Conservation (phyloP, 331 rosid genomes). For the Telfairia occidentalis region DNA sequence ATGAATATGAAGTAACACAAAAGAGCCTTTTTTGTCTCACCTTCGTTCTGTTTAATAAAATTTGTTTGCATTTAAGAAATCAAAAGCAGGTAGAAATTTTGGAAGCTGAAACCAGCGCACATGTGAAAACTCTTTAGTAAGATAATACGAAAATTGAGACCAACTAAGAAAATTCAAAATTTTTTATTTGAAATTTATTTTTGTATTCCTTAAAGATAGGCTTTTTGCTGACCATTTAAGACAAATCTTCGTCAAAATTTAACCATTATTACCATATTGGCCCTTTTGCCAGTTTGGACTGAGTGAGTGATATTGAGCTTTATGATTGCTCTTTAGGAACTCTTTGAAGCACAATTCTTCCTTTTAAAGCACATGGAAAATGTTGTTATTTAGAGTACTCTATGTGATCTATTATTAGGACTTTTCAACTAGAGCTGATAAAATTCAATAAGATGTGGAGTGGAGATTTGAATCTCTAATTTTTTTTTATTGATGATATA, state of each 20-base stretch:
- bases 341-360: not conserved
- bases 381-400: no score
- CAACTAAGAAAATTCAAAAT: not conserved
- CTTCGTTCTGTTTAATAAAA: no score
- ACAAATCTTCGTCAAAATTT: not conserved
- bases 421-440: no score
- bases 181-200: not conserved
- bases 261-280: not conserved
- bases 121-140: not conserved
- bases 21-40: no score
- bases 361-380: not conserved
- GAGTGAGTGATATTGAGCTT: no score
- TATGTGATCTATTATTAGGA: no score
- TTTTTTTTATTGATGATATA: no score
- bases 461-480: no score
- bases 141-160: not conserved
- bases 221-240: not conserved
- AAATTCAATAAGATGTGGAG: no score
- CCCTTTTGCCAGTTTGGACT: not conserved
- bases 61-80: not conserved
- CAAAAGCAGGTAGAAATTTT: not conserved
- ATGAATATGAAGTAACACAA: no score
- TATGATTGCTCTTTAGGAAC: not conserved
- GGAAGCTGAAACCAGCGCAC: not conserved
- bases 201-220: not conserved